Evolutionary conservation across 352 stramenopile species (phyloP).

Genomic region (Lagenidium sp.): DNA sequence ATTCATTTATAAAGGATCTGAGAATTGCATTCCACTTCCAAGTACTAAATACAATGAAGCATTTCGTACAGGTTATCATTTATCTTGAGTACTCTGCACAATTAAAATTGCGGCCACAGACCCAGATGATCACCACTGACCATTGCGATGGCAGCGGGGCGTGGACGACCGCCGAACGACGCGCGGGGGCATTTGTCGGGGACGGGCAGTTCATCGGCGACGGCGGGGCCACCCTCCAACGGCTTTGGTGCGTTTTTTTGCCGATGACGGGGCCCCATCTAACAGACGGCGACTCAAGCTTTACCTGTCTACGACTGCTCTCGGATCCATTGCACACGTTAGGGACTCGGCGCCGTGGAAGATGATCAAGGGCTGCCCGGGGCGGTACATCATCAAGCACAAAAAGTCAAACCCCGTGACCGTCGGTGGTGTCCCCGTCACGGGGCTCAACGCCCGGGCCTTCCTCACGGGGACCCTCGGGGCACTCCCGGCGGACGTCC

Average conservation of each 20-base stretch:
- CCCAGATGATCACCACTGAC: no score
- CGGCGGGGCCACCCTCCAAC: slow-evolving; percentile 34
- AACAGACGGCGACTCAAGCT: no score
- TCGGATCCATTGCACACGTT: not conserved
- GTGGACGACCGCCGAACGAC: no score
- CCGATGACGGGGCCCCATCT: no score
- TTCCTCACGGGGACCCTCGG: slow-evolving; percentile 21
- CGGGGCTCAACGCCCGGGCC: slow-evolving; percentile 15
- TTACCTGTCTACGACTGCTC: no score
- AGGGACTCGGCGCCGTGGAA: slow-evolving; percentile 58
- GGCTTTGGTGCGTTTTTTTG: slow-evolving; percentile 36
- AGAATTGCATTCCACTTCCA: no score
- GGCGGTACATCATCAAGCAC: slow-evolving; percentile 55
- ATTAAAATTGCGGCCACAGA: no score
- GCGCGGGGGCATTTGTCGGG: slow-evolving; percentile 19
- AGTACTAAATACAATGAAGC: no score
- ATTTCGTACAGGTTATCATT: no score
- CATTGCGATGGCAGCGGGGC: no score
- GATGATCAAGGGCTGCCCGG: slow-evolving; percentile 66
- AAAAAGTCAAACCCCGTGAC: slow-evolving; percentile 26
- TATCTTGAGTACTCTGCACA: no score
- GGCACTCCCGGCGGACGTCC: slow-evolving; percentile 9
- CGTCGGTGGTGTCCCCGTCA: slow-evolving; percentile 21
- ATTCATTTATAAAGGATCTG: no score
- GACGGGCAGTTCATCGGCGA: slow-evolving; percentile 44